Conservation (phyloP, 129 eudicot genomes). For the Flaveria brownii region DNA sequence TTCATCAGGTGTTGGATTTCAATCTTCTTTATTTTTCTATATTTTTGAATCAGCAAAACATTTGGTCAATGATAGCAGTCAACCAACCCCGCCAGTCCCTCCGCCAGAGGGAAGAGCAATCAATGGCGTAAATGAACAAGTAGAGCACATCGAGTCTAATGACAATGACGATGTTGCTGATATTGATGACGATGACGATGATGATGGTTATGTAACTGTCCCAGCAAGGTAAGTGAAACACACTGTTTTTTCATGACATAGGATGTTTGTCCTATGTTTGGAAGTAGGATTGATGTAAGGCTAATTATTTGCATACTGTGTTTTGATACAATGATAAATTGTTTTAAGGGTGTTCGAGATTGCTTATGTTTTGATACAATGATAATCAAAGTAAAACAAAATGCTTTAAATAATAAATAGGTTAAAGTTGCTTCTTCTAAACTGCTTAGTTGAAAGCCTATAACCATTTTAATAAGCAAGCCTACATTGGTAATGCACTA, state of each 20-base stretch:
- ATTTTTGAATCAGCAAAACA: constrained; percentile 33
- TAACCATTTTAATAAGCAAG: too few relatives aligned
- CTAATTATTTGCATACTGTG: background rate
- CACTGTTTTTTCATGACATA: background rate
- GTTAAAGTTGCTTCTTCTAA: too few relatives aligned
- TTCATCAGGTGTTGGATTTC: constrained; percentile 8
- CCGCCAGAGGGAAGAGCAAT: constrained; percentile 40
- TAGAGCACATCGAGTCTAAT: constrained; percentile 14
- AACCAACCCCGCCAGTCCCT: constrained; percentile 35
- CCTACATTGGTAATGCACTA: too few relatives aligned
- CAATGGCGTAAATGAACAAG: constrained; percentile 12
- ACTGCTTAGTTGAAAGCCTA: too few relatives aligned
- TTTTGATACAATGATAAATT: background rate
- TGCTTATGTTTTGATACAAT: too few relatives aligned
- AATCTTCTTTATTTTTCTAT: background rate
- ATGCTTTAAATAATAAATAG: too few relatives aligned
- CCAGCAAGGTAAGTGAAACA: constrained; percentile 29
- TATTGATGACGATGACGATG: constrained; percentile 6
- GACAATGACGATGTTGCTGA: background rate
- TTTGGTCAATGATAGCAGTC: constrained; percentile 33
- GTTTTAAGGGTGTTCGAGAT: background rate
- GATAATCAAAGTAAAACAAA: too few relatives aligned
- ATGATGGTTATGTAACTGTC: constrained; percentile 37
- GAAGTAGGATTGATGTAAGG: background rate
- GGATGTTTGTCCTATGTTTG: too few relatives aligned